Conservation (phyloP, 2,329 filamentous ascomycete genomes). For the Cladosporium austrohemisphaericum region DNA sequence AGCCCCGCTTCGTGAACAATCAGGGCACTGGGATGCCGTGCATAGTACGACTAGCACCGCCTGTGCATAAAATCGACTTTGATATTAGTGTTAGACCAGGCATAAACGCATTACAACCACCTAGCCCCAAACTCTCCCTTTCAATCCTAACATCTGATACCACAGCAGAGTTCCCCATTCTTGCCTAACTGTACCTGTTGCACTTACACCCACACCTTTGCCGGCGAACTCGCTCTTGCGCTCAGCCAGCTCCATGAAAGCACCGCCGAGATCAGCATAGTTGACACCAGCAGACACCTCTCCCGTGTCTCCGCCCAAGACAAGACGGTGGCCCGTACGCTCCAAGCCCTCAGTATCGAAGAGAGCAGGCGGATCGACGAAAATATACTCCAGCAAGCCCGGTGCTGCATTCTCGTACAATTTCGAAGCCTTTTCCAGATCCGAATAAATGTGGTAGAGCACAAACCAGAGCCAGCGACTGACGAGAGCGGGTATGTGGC, state of each 20-base stretch:
- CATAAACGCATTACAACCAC: background rate
- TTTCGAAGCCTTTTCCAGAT: slow-evolving; percentile 18
- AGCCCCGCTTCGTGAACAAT: no score
- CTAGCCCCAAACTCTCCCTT: slow-evolving; percentile 19
- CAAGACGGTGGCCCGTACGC: slow-evolving; percentile 19
- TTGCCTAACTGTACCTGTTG: slow-evolving; percentile 21
- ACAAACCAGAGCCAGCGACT: slow-evolving; percentile 9
- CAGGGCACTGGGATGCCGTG: no score
- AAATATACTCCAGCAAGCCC: slow-evolving; percentile 18
- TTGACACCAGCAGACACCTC: slow-evolving; percentile 13
- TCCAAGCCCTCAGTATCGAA: slow-evolving; percentile 17
- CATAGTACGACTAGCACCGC: no score
- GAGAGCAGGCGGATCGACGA: slow-evolving; percentile 20
- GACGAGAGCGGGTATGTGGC: background rate
- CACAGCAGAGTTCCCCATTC: slow-evolving; percentile 18
- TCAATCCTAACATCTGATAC: slow-evolving; percentile 16
- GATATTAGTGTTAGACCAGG: no score
- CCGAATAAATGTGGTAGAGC: slow-evolving; percentile 21
- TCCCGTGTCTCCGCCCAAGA: slow-evolving; percentile 11
- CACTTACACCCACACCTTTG: slow-evolving; percentile 18
- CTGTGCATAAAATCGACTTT: no score
- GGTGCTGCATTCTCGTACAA: slow-evolving; percentile 9
- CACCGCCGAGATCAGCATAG: slow-evolving; percentile 25
- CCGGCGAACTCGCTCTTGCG: slow-evolving; percentile 20
- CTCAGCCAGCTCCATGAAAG: slow-evolving; percentile 23